A percentile compares a stretch with the other conserved stretches of the same genome.
Evolutionary conservation across 495 filamentous ascomycete species (phyloP).

Genomic region (Podospora australis): DNA sequence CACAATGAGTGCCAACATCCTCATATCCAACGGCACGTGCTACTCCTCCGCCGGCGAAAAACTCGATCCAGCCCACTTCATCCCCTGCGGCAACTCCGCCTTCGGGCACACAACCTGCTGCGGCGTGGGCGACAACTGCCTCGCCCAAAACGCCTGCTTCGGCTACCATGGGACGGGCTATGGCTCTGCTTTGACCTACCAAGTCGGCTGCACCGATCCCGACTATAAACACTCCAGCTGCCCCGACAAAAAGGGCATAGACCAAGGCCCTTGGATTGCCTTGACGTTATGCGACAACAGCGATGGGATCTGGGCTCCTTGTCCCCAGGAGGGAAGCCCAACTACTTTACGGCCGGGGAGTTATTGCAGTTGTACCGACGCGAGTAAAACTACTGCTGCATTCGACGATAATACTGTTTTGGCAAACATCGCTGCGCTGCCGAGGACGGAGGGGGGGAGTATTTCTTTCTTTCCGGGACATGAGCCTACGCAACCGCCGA

Average conservation of each 20-base stretch:
- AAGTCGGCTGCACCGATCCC: constrained; percentile 22
- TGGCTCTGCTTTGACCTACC: constrained; percentile 20
- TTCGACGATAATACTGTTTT: constrained; percentile 10
- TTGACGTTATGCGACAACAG: constrained; percentile 19
- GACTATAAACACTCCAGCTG: constrained; percentile 18
- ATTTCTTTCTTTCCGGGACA: constrained; percentile 18
- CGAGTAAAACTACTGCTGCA: constrained; percentile 14
- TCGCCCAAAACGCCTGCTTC: constrained; percentile 18
- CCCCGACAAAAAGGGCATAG: constrained; percentile 18
- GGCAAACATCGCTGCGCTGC: constrained; percentile 14
- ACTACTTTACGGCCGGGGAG: constrained; percentile 19
- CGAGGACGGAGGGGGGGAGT: constrained; percentile 10
- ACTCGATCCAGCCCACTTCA: constrained; percentile 20
- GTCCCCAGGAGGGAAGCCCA: constrained; percentile 20
- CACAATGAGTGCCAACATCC: no score
- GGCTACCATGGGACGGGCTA: constrained; percentile 19
- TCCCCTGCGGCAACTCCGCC: constrained; percentile 23
- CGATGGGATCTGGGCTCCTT: constrained; percentile 18
- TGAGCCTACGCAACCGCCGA: constrained; percentile 1
- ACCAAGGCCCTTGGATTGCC: constrained; percentile 24
- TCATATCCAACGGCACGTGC: constrained; percentile 24
- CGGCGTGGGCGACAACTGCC: constrained; percentile 21
- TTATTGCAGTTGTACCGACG: constrained; percentile 20
- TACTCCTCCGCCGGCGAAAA: constrained; percentile 18
- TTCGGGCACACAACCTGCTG: constrained; percentile 20